Conservation (phyloP, 495 filamentous ascomycete genomes). For the Neurospora pannonica region DNA sequence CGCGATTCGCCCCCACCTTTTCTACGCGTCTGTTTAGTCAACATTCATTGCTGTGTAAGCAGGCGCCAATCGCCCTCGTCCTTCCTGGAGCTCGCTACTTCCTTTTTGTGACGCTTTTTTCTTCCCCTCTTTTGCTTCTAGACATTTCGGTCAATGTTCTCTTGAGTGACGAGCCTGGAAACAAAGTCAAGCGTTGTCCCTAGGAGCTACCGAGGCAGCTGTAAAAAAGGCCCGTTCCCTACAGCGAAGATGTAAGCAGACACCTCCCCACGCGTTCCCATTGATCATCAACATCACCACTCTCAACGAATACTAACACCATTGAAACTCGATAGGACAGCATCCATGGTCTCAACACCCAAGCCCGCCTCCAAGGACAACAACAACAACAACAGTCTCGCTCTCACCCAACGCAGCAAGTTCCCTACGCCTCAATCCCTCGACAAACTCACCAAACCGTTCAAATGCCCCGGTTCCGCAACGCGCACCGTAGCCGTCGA, state of each 20-base stretch:
- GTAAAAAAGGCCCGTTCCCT: not conserved
- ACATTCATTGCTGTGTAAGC: not conserved
- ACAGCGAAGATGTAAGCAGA: not conserved
- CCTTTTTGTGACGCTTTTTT: not conserved
- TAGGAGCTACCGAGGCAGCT: not conserved
- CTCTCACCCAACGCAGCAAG: constrained; percentile 12
- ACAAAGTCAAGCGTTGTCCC: not conserved
- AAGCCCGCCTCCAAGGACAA: constrained; percentile 13
- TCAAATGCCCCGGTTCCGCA: constrained; percentile 85
- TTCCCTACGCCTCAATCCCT: constrained; percentile 38
- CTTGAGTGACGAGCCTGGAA: not conserved
- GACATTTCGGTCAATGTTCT: not conserved
- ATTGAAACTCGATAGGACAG: not conserved
- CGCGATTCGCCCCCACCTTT: not conserved
- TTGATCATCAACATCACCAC: not conserved
- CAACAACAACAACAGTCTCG: constrained; percentile 14
- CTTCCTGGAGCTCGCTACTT: not conserved
- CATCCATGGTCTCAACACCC: constrained; percentile 8
- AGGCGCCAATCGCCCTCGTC: not conserved
- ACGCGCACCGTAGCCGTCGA: constrained; percentile 60
- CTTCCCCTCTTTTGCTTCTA: not conserved
- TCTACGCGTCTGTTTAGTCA: constrained; percentile 5
- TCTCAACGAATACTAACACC: not conserved
- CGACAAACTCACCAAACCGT: constrained; percentile 73
- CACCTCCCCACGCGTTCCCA: not conserved